Base-by-base conservation (phyloP, 345 rosid species). In the Pseudoturritis turrita region DNA sequence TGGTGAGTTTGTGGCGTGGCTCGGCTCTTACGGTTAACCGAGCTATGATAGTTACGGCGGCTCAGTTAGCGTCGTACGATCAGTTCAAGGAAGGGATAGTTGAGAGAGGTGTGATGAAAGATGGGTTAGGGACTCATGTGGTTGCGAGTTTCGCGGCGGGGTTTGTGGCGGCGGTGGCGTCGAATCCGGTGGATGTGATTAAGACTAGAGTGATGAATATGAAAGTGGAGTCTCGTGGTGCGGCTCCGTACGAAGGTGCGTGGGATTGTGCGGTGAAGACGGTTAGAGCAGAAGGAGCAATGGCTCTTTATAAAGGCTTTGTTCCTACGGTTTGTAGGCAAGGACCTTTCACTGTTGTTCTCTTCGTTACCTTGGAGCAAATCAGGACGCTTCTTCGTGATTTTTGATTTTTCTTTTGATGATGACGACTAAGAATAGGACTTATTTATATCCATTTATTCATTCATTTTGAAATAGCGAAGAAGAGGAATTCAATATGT, bases 131-230 rank as follows among this genome's bases (percentile, higher is more conserved):
- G 68, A 85, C 92, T 21, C 95, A 90, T 78, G 90, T 84, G 80
- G 71, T 82, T 28, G 90, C 89, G 50, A 90, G 97, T 72, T 82
- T 86, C 21, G 79, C 87, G 6, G 97, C 90, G 29, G 97, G 97
- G 49, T 71, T 90, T 6, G 92, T 90, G 44, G 97, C 95, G 39
- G 52, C 90, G 6, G 86, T 83, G n/a, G 95, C 92, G 57, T 88
- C 95, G 58, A 90, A 85, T 53, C 97, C 97, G 43, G 85, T 90
- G 62, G 92, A 90, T 40, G 95, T 90, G 66, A 81, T 90, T 21
- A 90, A 90, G 84, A 90, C 97, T 22, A 86, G 95, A 55, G 94
- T 90, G 55, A 90, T 90, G 92, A 88, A 85, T 76, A 88, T 88
- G 97, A 87, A 83, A 69, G 85, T 88, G 59, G 89, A 82, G 14